Conservation (phyloP, 495 filamentous ascomycete genomes). For the Sordaria brevicollis region DNA sequence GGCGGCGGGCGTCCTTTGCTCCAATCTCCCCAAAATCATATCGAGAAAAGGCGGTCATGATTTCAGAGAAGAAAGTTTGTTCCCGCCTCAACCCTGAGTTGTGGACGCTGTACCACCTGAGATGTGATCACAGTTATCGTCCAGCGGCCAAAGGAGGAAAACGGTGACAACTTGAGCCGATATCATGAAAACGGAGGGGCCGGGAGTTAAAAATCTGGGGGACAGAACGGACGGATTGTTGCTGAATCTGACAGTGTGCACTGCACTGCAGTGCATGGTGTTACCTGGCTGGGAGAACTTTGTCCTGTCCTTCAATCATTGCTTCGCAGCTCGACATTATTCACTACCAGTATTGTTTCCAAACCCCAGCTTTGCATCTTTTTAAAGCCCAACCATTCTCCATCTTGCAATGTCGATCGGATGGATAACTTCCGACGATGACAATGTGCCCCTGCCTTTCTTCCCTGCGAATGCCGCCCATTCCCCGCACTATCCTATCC, state of each 20-base stretch:
- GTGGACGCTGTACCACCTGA: not conserved
- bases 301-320: not conserved
- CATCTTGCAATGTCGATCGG: not conserved
- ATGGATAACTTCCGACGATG: not conserved
- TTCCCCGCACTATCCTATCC: too few species aligned
- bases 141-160: not conserved
- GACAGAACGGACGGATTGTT: not conserved
- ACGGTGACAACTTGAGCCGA: not conserved
- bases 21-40: not conserved
- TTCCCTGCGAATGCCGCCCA: not conserved
- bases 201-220: not conserved
- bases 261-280: not conserved
- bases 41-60: not conserved
- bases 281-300: not conserved
- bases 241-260: not conserved
- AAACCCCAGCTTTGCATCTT: not conserved
- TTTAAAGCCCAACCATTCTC: not conserved
- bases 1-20: not conserved
- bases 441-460: not conserved
- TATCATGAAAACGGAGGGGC: not conserved
- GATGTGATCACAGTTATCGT: not conserved
- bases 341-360: too few species aligned
- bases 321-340: not conserved
- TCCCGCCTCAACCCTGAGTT: not conserved
- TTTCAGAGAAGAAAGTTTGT: not conserved